These are phyloP conservation scores for Aspergillus egyptiacus DNA, from an alignment of 495 filamentous ascomycete species.

Conservation along the genomic window DNA sequence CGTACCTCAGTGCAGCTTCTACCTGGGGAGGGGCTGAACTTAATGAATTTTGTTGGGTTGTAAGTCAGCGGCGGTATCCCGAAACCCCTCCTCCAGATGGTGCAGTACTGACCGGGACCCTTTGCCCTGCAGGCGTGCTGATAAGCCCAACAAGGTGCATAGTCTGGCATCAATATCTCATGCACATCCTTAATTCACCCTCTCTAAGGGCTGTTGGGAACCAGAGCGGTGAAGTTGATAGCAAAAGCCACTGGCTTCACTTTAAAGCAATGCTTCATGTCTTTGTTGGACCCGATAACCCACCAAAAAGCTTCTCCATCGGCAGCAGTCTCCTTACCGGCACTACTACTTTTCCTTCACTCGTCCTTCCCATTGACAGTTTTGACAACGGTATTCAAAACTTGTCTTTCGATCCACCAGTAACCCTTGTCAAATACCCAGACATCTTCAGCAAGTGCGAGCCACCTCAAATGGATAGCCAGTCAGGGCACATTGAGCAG, in stretches of 20 bases:
- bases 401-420: not conserved
- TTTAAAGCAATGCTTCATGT: constrained; percentile 19
- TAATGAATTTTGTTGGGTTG: too few species aligned
- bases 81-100: constrained; percentile 21
- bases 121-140: constrained; percentile 28
- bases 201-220: constrained; percentile 1
- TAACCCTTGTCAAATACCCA: not conserved
- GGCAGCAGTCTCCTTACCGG: constrained; percentile 5
- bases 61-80: constrained; percentile 8
- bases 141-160: constrained; percentile 18
- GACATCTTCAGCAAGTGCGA: not conserved
- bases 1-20: not conserved
- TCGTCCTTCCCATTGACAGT: not conserved
- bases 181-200: not conserved
- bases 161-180: constrained; percentile 8
- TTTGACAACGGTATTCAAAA: not conserved
- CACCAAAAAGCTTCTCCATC: not conserved
- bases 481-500: not conserved
- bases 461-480: not conserved
- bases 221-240: constrained; percentile 20
- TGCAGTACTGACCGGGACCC: constrained; percentile 11
- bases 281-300: constrained; percentile 8
- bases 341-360: not conserved
- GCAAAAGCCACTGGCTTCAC: constrained; percentile 6
- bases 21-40: not conserved